Percentiles rank a stretch among this genome's conserved stretches.
Evolutionary conservation across 208 protist genomes (phyloP).

Genomic region (Trypanosomatidae sp.): DNA sequence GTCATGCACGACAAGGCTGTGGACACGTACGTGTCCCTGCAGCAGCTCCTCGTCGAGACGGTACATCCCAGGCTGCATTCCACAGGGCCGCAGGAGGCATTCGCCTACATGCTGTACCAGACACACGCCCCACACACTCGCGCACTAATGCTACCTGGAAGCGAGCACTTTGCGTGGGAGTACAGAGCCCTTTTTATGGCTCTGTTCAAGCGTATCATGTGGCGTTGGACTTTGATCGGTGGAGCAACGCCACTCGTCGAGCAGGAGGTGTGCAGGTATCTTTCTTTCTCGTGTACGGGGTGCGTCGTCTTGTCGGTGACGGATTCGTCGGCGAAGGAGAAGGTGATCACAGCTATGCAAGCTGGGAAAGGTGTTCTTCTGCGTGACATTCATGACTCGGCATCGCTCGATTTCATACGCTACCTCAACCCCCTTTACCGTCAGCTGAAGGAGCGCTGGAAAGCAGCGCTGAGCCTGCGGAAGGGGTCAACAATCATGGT

Average conservation of each 20-base stretch:
- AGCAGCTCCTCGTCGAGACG: slow-evolving; percentile 13
- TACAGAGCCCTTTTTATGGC: slow-evolving; percentile 26
- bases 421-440: slow-evolving; percentile 25
- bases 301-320: slow-evolving; percentile 56
- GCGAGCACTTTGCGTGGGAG: slow-evolving; percentile 22
- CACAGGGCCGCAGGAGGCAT: slow-evolving; percentile 11
- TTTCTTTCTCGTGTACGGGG: slow-evolving; percentile 45
- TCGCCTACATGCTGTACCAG: slow-evolving; percentile 48
- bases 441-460: slow-evolving; percentile 23
- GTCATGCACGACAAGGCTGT: slow-evolving; percentile 28
- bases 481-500: not conserved
- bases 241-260: slow-evolving; percentile 52
- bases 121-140: slow-evolving; percentile 41
- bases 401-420: slow-evolving; percentile 27
- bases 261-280: slow-evolving; percentile 39
- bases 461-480: not conserved
- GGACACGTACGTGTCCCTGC: slow-evolving; percentile 7
- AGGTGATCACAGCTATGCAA: slow-evolving; percentile 46
- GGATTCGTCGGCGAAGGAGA: slow-evolving; percentile 36
- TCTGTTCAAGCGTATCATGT: slow-evolving; percentile 40
- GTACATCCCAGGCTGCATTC: slow-evolving; percentile 15
- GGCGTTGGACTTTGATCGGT: slow-evolving; percentile 67
- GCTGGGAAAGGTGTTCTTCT: slow-evolving; percentile 69
- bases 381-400: slow-evolving; percentile 48
- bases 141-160: slow-evolving; percentile 34